A percentile compares a stretch with the other conserved stretches of the same genome.
Evolutionary conservation across 2,329 filamentous ascomycete species (phyloP).

Genomic region (Xenoacremonium recifei): DNA sequence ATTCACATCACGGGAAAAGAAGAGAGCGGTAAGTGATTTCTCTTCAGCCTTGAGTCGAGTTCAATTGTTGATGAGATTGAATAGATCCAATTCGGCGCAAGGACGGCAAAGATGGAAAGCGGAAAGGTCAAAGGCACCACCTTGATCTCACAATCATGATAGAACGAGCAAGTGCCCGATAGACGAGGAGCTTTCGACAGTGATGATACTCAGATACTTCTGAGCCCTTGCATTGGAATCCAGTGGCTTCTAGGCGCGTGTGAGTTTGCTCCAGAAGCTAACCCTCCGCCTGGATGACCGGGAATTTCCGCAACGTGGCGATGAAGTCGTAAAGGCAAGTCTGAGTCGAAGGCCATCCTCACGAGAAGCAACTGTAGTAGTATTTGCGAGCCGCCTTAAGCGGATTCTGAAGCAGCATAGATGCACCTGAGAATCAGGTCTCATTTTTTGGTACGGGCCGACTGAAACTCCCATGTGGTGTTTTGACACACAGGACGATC

Average conservation of each 20-base stretch:
- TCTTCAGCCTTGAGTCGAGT: not conserved
- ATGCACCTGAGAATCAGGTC: no score
- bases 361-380: no score
- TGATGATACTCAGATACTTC: constrained; percentile 81
- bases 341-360: constrained; percentile 61
- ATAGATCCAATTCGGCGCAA: constrained; percentile 78
- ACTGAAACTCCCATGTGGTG: no score
- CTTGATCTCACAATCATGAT: constrained; percentile 42
- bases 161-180: not conserved
- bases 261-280: constrained; percentile 49
- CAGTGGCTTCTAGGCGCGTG: constrained; percentile 25
- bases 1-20: constrained; percentile 79
- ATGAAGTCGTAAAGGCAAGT: constrained; percentile 65
- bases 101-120: constrained; percentile 80
- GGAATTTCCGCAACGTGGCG: constrained; percentile 28
- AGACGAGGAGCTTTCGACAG: constrained; percentile 35
- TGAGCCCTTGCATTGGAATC: constrained; percentile 46
- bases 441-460: no score
- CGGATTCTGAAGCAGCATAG: no score
- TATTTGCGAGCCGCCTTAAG: no score
- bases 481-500: no score
- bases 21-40: constrained; percentile 68
- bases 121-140: constrained; percentile 69
- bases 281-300: constrained; percentile 36
- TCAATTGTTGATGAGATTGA: not conserved